These are phyloP conservation scores for Nemania sp. DNA, from an alignment of 2,329 filamentous ascomycete genomes.

Conservation along the genomic window DNA sequence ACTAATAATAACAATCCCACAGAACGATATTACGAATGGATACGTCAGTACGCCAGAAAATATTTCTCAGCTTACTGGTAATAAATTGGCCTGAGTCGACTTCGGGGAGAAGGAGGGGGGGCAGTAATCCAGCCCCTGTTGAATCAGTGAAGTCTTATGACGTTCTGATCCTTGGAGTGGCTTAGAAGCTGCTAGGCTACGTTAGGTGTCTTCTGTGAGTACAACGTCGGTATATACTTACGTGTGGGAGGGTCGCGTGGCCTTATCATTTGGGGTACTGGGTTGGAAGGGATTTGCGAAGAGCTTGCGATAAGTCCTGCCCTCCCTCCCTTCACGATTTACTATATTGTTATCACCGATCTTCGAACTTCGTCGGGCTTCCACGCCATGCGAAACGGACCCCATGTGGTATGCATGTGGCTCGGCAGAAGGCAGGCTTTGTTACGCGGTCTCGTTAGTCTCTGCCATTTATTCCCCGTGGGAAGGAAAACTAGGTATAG, in stretches of 20 bases:
- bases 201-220: not conserved
- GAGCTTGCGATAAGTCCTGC: slow-evolving; percentile 15
- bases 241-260: slow-evolving; percentile 17
- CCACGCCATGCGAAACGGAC: slow-evolving; percentile 4
- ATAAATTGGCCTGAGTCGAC: slow-evolving; percentile 9
- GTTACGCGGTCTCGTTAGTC: not conserved
- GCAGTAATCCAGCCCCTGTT: slow-evolving; percentile 13
- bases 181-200: slow-evolving; percentile 2
- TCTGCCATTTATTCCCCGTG: not conserved
- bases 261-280: slow-evolving; percentile 19
- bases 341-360: slow-evolving; percentile 20
- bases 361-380: slow-evolving; percentile 1
- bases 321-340: slow-evolving; percentile 2
- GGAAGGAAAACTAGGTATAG: not conserved
- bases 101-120: not conserved
- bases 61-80: slow-evolving; percentile 22
- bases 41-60: not conserved
- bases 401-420: slow-evolving; percentile 5
- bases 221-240: not conserved
- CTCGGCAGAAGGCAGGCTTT: slow-evolving; percentile 8
- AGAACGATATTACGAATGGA: slow-evolving; percentile 1
- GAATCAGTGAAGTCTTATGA: slow-evolving; percentile 7
- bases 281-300: slow-evolving; percentile 1
- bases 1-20: slow-evolving; percentile 26
- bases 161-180: slow-evolving; percentile 1